Percentiles rank a stretch among this genome's conserved stretches.
phyloP scores from a whole-genome alignment of 495 filamentous ascomycete species.

The Penicillium dipodomyicola region DNA sequence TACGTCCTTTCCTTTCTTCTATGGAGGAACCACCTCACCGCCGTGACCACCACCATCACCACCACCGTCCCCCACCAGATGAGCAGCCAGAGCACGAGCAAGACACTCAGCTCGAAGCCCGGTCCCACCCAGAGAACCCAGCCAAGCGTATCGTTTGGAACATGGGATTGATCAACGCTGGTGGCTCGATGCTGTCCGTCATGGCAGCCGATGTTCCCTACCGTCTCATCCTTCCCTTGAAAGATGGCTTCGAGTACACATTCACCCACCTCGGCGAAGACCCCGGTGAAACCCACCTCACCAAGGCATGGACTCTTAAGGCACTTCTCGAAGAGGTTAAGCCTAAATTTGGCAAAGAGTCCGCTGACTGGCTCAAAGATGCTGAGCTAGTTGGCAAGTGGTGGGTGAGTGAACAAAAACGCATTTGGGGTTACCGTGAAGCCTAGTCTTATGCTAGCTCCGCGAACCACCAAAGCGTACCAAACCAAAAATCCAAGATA shows the following conservation, averaged over 20 bases:
- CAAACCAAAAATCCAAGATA: not conserved
- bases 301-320: conserved; percentile 30
- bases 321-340: conserved; percentile 26
- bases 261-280: conserved; percentile 40
- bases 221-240: conserved; percentile 42
- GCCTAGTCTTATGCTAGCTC: conserved; percentile 8
- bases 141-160: conserved; percentile 29
- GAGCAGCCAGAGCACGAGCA: not conserved
- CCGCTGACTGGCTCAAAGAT: conserved; percentile 38
- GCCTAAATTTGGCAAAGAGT: conserved; percentile 32
- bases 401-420: conserved; percentile 40
- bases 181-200: conserved; percentile 39
- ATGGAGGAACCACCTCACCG: conserved; percentile 11
- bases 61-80: not conserved
- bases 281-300: conserved; percentile 33
- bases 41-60: not conserved
- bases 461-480: not conserved
- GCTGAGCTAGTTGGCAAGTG: conserved; percentile 40
- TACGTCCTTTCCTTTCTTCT: conserved; percentile 29
- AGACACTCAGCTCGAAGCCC: not conserved
- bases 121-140: conserved; percentile 11
- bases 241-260: conserved; percentile 37
- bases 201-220: conserved; percentile 37
- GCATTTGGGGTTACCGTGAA: conserved; percentile 43
- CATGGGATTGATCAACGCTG: conserved; percentile 46